Conservation (phyloP, 169 alveolate species). For the Plasmodium knowlesi region DNA sequence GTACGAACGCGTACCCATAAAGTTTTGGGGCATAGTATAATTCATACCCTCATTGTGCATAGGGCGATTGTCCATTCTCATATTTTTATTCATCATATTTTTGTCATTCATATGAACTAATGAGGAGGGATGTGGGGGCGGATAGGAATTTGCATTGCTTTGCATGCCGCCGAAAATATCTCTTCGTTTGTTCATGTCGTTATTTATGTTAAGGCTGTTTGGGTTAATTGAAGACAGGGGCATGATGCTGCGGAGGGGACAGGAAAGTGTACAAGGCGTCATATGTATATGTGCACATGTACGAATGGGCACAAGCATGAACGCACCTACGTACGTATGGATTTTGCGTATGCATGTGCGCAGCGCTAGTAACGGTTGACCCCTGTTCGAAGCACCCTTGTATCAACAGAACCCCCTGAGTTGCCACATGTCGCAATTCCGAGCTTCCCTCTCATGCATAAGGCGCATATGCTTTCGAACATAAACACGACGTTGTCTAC, state of each 20-base stretch:
- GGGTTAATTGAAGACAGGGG: constrained; percentile 3
- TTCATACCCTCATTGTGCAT: constrained; percentile 13
- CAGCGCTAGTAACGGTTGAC: background rate
- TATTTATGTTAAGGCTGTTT: background rate
- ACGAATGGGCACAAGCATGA: background rate
- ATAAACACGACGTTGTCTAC: background rate
- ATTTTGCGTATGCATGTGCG: background rate
- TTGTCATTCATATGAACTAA: constrained; percentile 42
- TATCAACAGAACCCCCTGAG: background rate
- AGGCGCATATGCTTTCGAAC: background rate
- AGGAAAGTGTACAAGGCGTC: background rate
- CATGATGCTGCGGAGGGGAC: constrained; percentile 9
- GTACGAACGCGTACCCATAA: background rate
- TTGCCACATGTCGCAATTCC: background rate
- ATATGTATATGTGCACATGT: background rate
- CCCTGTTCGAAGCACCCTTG: background rate
- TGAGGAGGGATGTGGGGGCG: constrained; percentile 4
- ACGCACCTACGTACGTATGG: background rate
- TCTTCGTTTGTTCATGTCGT: constrained; percentile 29
- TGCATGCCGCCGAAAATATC: background rate
- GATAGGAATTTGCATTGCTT: background rate
- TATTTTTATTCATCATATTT: constrained; percentile 23
- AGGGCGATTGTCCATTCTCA: constrained; percentile 18
- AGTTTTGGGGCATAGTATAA: constrained; percentile 23
- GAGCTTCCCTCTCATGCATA: background rate